Evolutionary conservation across 306 rosid genomes (phyloP).

Genomic region (Pyrus bretschneideri): DNA sequence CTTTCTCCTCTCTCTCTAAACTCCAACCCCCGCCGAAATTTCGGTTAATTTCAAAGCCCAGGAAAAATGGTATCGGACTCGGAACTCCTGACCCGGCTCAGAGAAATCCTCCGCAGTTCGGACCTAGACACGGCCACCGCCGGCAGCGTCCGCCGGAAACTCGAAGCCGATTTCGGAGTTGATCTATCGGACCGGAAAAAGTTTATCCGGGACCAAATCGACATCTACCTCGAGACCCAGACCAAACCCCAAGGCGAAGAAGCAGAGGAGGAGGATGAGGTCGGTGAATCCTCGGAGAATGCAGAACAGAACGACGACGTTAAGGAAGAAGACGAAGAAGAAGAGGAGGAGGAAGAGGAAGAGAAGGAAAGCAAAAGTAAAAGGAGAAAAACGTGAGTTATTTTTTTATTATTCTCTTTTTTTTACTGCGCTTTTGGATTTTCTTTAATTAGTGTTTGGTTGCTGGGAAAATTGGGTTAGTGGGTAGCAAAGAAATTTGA

Average conservation of each 20-base stretch:
- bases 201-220: slow-evolving; percentile 33
- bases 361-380: neutral
- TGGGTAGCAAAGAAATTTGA: neutral
- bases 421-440: neutral
- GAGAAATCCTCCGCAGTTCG: slow-evolving; percentile 21
- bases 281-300: slow-evolving; percentile 10
- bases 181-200: slow-evolving; percentile 29
- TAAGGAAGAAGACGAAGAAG: neutral
- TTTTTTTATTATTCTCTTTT: neutral
- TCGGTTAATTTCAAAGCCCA: neutral
- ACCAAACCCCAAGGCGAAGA: neutral
- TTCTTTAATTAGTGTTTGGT: slow-evolving; percentile 7
- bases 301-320: neutral
- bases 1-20: neutral
- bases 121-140: slow-evolving; percentile 36
- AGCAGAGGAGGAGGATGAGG: slow-evolving; percentile 6
- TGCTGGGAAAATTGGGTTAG: slow-evolving; percentile 7
- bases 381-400: slow-evolving; percentile 13
- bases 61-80: slow-evolving; percentile 22
- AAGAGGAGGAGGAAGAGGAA: slow-evolving; percentile 4
- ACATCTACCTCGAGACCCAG: slow-evolving; percentile 16
- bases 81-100: slow-evolving; percentile 29
- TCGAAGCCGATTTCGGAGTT: slow-evolving; percentile 25
- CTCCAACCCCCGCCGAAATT: neutral
- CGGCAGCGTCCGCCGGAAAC: slow-evolving; percentile 35